Evolutionary conservation across 176 grass and related monocot genomes (phyloP), one percentile per base, ranked within the genome.

Genomic region (Urochloa ruziziensis): DNA sequence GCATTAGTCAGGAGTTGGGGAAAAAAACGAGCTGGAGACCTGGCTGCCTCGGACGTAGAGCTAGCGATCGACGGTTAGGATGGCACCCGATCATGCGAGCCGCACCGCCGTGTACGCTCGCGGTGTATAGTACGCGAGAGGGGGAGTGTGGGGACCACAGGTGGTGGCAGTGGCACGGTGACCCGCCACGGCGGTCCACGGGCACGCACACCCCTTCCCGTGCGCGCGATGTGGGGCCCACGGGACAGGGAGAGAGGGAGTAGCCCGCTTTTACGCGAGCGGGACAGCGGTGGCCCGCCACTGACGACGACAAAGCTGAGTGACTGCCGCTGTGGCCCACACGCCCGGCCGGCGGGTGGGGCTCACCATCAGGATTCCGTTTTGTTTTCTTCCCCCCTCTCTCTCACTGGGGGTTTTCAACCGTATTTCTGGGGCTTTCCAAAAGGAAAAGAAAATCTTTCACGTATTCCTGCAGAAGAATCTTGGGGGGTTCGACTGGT

Each of bases 271-370:
- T 87, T 80, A 80, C 39, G 54, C 74, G 64, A n/a, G 43, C 2
- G 43, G 43, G 69, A 85, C 86, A 88, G 62, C 57, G 77, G 60
- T 83, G 85, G 73, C 91, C 91, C 79, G 61, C 62, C 54, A 80
- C 64, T 49, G 44, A 47, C 17, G 48, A 19, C 48, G 91, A 86
- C 89, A 88, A 91, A 82, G 78, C 78, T 75, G 57, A 83, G 74
- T 39, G 56, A 86, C 68, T 10, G n/a, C n/a, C n/a, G n/a, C n/a
- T n/a, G n/a, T n/a, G n/a, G n/a, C n/a, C n/a, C 56, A 23, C 37
- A n/a, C 78, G 12, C 17, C 24, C 5, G 30, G 1, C 76, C 60
- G 10, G 43, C 12, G 1, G 1, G 23, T 1, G 18, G 59, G 70
- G 49, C 70, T 77, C 62, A 44, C 36, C 1, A 4, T 28, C 59